A percentile compares a stretch with the other conserved stretches of the same genome.
Evolutionary conservation across 352 stramenopile species (phyloP).

Genomic region (Pythium scleroteichum): DNA sequence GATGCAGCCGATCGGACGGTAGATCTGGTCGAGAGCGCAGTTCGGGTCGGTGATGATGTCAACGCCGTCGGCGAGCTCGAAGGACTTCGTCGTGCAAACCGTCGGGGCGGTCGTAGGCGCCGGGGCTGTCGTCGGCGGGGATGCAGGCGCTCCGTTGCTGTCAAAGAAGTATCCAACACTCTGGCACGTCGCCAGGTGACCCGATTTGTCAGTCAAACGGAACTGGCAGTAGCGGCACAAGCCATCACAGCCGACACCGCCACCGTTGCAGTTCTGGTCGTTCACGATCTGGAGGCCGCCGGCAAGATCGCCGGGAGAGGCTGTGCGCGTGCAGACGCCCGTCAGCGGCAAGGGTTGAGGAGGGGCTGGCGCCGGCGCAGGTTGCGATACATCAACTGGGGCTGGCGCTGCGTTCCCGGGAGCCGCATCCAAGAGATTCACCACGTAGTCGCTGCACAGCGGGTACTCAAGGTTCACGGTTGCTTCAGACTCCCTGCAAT

Average conservation of each 20-base stretch:
- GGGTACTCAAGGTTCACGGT: not conserved
- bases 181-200: slow-evolving; percentile 9
- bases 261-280: slow-evolving; percentile 23
- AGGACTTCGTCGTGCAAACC: too few species aligned
- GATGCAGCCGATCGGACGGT: not conserved
- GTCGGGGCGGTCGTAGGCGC: not conserved
- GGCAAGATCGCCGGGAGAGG: slow-evolving; percentile 14
- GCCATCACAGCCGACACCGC: slow-evolving; percentile 4
- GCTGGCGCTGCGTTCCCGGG: not conserved
- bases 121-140: not conserved
- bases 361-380: not conserved
- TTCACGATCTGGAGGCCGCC: slow-evolving; percentile 22
- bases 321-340: not conserved
- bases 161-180: slow-evolving; percentile 12
- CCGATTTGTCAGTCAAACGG: slow-evolving; percentile 6
- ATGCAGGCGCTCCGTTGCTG: not conserved
- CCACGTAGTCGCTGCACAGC: not conserved
- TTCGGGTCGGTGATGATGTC: too few species aligned
- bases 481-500: not conserved
- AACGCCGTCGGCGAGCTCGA: too few species aligned
- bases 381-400: too few species aligned
- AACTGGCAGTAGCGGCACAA: not conserved
- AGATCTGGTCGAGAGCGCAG: too few species aligned
- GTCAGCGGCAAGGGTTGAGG: too few species aligned
- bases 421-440: not conserved